Base-by-base conservation (phyloP, 352 stramenopile genomes). In the Nothophytophthora sp. region DNA sequence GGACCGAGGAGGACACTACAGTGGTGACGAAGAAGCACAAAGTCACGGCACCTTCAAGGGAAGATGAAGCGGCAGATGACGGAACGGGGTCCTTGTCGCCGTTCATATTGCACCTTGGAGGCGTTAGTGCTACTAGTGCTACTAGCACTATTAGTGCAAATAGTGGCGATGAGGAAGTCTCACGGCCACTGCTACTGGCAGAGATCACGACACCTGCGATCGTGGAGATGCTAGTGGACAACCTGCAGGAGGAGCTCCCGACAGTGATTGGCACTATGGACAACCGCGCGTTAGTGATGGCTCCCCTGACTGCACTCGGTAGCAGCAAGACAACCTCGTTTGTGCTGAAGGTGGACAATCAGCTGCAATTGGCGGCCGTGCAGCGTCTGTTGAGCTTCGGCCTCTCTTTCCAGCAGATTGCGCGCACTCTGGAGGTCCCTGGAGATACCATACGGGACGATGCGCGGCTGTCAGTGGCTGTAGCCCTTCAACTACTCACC, bases 171-270 rank as follows among this genome's bases (percentile, higher is more conserved):
- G 7, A 27, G 7, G 10, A 37, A 16, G 15, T 23, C 20, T 20
- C 19, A 49, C n/a, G n/a, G 35, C 13, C 36, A 20, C 22, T 53
- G 42, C 46, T 50, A 11, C 29, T 60, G 13, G 44, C 42, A 9
- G 53, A 52, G 13, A 55, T 62, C 19, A 46, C 40, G 11, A 61
- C 47, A 3, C 20, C 46, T 13, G 50, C 52, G 32, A 64, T 70
- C 22, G 48, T 68, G 20, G 51, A 71, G 12, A 42, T 39, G 16
- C 34, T 76, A 24, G 36, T 76, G 13, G 25, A 62, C 15, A 44
- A 8, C 3, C 27, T 47, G 5, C 44, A 55, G n/a, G 22, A 28
- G 16, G 45, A 52, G 7, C 13, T 13, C 12, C 18, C 23, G 15
- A 13, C 23, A 18, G 25, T 1, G 5, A 28, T n/a, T 5, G 34